Evolutionary conservation across 2,329 filamentous ascomycete species (phyloP), one percentile per base, ranked within the genome.

Genomic region (Coleophoma crateriformis): DNA sequence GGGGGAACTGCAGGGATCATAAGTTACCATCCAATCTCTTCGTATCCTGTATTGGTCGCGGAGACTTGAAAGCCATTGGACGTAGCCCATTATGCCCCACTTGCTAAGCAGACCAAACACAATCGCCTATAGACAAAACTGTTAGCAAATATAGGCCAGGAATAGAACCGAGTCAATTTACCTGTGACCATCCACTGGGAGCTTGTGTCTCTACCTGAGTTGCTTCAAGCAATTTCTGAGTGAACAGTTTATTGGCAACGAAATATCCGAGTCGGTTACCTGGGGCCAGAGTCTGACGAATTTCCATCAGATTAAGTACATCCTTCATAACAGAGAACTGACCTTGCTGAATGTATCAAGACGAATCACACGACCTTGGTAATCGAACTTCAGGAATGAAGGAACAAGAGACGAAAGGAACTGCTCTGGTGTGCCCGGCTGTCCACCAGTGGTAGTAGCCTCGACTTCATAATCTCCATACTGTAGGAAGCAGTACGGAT

Each of bases 161-260:
- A 27, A 27, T 7, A 27, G 6, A 27, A 10, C 27, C 19, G 19
- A 27, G 6, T 7, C 6, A 17, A 3, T 7, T 7, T 38, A 38
- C 35, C 32, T 44, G 41, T 22, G 41, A 44, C 41, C 41, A 44
- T 12, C 41, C 41, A 32, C 17, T 27, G 7, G 41, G 41, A 4
- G 41, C 41, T 44, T 44, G 41, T 2, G 41, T 44, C 32, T 44
- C 41, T 44, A 44, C 41, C 27, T 44, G 19, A 7, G 47, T 49
- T 7, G 64, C 62, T 15, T 60, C 58, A 4, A 64, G 58, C 3
- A 66, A 56, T 5, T 60, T 54, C 45, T 65, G 61, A 4, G 54
- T 59, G 50, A 66, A 64, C 3, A 60, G n/a, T 0, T 61, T 54
- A 44, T 62, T 63, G 19, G 64, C 61, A 6, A 64, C 27, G 19